These are phyloP conservation scores for Crassisporium funariophilum DNA, from an alignment of 768 basidiomycete species.

Conservation along the genomic window DNA sequence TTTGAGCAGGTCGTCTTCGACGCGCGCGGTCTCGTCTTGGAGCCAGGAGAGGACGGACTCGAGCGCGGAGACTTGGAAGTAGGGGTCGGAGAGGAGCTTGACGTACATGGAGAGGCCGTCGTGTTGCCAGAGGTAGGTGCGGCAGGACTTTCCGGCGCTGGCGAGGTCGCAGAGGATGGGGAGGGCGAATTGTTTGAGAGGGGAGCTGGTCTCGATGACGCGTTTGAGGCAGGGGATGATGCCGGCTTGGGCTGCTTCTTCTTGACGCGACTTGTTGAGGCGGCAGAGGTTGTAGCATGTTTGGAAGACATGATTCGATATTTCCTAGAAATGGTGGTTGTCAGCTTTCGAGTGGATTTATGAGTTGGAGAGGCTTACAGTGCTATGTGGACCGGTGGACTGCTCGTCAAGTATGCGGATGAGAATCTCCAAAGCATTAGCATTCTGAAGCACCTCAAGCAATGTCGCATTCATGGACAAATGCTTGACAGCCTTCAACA, in stretches of 20 bases:
- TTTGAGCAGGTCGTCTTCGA: slow-evolving; percentile 86
- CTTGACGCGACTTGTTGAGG: slow-evolving; percentile 91
- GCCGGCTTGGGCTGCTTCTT: slow-evolving; percentile 95
- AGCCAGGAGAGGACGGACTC: slow-evolving; percentile 93
- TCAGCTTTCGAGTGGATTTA: too few species aligned
- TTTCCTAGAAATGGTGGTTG: too few species aligned
- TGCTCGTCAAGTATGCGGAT: slow-evolving; percentile 83
- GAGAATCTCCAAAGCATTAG: slow-evolving; percentile 92
- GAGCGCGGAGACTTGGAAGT: slow-evolving; percentile 90
- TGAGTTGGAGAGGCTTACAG: too few species aligned
- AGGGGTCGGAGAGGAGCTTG: slow-evolving; percentile 77
- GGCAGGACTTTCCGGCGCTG: slow-evolving; percentile 90
- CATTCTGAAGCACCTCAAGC: slow-evolving; percentile 93
- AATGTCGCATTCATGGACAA: slow-evolving; percentile 90
- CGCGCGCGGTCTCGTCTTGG: slow-evolving; percentile 91
- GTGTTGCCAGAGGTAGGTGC: slow-evolving; percentile 90
- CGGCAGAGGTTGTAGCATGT: slow-evolving; percentile 96
- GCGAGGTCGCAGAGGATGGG: slow-evolving; percentile 97
- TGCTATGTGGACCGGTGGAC: slow-evolving; percentile 73
- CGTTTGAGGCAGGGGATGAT: slow-evolving; percentile 91
- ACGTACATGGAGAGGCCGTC: slow-evolving; percentile 86
- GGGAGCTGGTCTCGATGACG: slow-evolving; percentile 86
- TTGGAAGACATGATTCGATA: slow-evolving; percentile 96
- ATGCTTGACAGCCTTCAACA: slow-evolving; percentile 96
- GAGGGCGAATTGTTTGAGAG: slow-evolving; percentile 94